phyloP scores from a whole-genome alignment of 441 rosid species.

The Populus trichocarpa region DNA sequence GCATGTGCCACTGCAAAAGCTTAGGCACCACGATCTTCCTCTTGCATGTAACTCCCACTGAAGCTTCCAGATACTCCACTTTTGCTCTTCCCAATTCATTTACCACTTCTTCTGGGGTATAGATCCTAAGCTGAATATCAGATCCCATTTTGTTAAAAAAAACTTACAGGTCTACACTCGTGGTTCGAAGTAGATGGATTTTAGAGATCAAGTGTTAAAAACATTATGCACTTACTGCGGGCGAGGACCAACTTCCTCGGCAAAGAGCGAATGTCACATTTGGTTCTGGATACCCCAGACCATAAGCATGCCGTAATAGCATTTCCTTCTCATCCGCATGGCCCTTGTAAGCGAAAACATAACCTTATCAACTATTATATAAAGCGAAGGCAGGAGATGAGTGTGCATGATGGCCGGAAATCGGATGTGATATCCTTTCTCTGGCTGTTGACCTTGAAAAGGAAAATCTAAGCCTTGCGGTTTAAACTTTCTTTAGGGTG shows the following conservation, averaged over 20 bases:
- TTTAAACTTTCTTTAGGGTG: background rate
- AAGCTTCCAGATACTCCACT: constrained; percentile 75
- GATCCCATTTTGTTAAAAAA: constrained; percentile 2
- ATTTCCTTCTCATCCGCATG: constrained; percentile 72
- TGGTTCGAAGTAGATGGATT: background rate
- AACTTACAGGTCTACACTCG: background rate
- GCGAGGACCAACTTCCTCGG: constrained; percentile 91
- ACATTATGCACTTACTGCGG: constrained; percentile 57
- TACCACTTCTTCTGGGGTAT: constrained; percentile 62
- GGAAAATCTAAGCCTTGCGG: background rate
- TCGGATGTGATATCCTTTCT: background rate
- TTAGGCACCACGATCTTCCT: constrained; percentile 75
- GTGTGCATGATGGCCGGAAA: background rate
- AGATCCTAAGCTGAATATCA: constrained; percentile 65
- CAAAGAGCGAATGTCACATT: constrained; percentile 89
- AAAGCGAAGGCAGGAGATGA: background rate
- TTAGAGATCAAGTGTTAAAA: background rate
- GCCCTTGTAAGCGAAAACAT: constrained; percentile 35
- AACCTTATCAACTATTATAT: constrained; percentile 3
- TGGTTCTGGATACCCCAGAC: constrained; percentile 84
- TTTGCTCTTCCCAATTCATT: constrained; percentile 71
- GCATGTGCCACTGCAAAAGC: constrained; percentile 86
- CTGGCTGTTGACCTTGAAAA: background rate
- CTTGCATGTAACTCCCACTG: constrained; percentile 75
- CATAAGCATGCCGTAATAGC: constrained; percentile 66